A percentile compares a stretch with the other conserved stretches of the same genome.
phyloP scores from a whole-genome alignment of 176 grass and related monocot genomes.

The Zizania latifolia region DNA sequence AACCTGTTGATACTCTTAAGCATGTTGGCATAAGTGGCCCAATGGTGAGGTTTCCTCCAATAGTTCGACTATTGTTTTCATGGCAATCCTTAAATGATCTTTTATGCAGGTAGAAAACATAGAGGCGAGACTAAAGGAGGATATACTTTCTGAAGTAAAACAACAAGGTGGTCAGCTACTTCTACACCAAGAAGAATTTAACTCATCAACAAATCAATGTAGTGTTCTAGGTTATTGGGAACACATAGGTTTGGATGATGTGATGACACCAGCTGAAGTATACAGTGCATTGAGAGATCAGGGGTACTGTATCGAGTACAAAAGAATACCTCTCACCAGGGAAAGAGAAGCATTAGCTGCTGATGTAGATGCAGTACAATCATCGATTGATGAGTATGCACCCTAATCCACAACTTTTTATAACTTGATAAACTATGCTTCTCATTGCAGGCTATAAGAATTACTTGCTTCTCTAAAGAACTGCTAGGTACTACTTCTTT shows the following conservation, averaged over 20 bases:
- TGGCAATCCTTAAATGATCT: constrained; percentile 24
- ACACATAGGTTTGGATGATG: constrained; percentile 61
- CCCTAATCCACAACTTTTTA: constrained; percentile 11
- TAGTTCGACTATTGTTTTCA: background rate
- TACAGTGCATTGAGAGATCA: constrained; percentile 56
- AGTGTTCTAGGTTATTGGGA: constrained; percentile 97
- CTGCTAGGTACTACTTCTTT: constrained; percentile 82
- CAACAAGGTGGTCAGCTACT: constrained; percentile 74
- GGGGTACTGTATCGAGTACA: constrained; percentile 74
- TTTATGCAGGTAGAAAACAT: constrained; percentile 76
- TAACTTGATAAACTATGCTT: background rate
- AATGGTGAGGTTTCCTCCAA: constrained; percentile 53
- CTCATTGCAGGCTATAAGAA: constrained; percentile 5
- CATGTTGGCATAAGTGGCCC: constrained; percentile 98
- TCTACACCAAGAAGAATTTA: constrained; percentile 78
- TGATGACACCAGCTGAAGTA: constrained; percentile 82
- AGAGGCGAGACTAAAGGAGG: constrained; percentile 92
- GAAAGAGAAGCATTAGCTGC: constrained; percentile 94
- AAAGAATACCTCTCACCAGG: constrained; percentile 87
- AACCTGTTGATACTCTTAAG: constrained; percentile 97
- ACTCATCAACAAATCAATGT: constrained; percentile 43
- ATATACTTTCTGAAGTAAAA: constrained; percentile 76
- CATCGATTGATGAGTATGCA: constrained; percentile 62
- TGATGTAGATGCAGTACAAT: constrained; percentile 94
- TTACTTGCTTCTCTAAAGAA: constrained; percentile 52